These are phyloP conservation scores for Erythrobasidium hasegawianum DNA, from an alignment of 1,284 basidiomycete genomes.

Conservation along the genomic window DNA sequence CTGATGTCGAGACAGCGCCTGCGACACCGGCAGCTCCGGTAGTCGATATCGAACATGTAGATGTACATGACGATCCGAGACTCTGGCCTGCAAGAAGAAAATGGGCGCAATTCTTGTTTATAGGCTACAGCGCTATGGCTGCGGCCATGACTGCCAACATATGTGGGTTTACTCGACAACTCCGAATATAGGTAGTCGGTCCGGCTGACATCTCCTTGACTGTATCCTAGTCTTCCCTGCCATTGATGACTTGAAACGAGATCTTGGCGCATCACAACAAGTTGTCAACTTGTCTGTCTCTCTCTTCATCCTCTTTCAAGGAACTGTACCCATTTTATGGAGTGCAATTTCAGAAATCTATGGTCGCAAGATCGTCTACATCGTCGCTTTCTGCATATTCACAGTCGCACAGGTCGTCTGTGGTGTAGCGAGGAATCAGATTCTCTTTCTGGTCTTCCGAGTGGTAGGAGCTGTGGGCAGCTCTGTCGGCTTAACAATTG, in stretches of 20 bases:
- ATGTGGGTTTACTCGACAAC: too few species aligned
- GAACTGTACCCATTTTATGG: slow-evolving; percentile 66
- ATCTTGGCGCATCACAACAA: slow-evolving; percentile 49
- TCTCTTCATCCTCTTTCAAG: slow-evolving; percentile 72
- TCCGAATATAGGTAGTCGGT: too few species aligned
- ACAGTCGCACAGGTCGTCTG: slow-evolving; percentile 36
- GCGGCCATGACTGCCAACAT: slow-evolving; percentile 13
- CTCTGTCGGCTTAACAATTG: slow-evolving; percentile 67
- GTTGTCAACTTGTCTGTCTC: slow-evolving; percentile 71
- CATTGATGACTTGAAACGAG: slow-evolving; percentile 40
- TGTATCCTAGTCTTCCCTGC: slow-evolving; percentile 51
- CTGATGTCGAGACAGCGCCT: neutral
- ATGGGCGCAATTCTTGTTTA: slow-evolving; percentile 57
- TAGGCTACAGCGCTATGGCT: slow-evolving; percentile 44
- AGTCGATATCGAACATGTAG: neutral
- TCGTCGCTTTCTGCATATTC: slow-evolving; percentile 59
- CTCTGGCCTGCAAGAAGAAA: slow-evolving; percentile 67
- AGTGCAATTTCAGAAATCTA: slow-evolving; percentile 65
- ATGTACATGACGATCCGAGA: slow-evolving; percentile 72
- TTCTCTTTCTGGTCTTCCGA: slow-evolving; percentile 67
- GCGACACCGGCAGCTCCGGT: neutral
- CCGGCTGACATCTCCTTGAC: too few species aligned
- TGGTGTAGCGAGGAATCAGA: slow-evolving; percentile 53
- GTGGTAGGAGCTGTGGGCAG: slow-evolving; percentile 61
- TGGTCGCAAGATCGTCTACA: slow-evolving; percentile 48